Percentiles rank a stretch among this genome's conserved stretches.
These are phyloP conservation scores for Allomyces macrogynus DNA, from an alignment of 192 early-diverging fungal genomes.

Conservation along the genomic window DNA sequence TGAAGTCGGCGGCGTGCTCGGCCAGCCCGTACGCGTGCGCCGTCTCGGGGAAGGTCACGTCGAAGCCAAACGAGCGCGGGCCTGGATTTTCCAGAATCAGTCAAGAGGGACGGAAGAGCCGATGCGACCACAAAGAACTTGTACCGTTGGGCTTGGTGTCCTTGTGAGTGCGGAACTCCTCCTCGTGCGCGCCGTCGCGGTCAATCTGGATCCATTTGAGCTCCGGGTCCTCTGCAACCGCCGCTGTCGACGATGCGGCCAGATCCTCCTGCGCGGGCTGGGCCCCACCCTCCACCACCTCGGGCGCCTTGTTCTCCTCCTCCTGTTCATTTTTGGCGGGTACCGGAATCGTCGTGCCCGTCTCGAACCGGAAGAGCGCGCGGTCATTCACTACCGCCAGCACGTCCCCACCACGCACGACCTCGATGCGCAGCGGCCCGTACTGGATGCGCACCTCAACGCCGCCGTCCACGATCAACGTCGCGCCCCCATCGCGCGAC, in stretches of 20 bases:
- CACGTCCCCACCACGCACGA: background rate
- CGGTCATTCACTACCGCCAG: background rate
- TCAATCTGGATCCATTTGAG: slow-evolving; percentile 4
- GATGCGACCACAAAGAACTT: background rate
- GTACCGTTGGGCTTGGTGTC: slow-evolving; percentile 81
- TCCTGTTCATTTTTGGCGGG: background rate
- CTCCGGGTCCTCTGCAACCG: slow-evolving; percentile 3
- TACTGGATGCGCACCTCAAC: slow-evolving; percentile 9
- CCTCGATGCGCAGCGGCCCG: background rate
- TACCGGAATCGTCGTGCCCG: background rate
- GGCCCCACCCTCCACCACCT: background rate
- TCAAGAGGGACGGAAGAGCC: background rate
- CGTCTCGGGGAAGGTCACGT: slow-evolving; percentile 71
- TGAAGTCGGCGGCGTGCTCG: slow-evolving; percentile 72
- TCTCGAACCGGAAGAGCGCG: background rate
- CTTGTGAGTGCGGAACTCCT: slow-evolving; percentile 64
- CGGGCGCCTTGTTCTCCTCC: background rate
- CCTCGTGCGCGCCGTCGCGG: slow-evolving; percentile 43
- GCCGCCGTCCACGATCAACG: slow-evolving; percentile 6
- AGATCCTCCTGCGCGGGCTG: slow-evolving; percentile 11
- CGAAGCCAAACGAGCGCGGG: slow-evolving; percentile 81
- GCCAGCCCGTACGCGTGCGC: slow-evolving; percentile 88
- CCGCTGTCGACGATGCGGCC: slow-evolving; percentile 6
- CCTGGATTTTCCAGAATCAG: slow-evolving; percentile 22
- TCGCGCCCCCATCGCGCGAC: background rate